Evolutionary conservation across 2,329 filamentous ascomycete genomes (phyloP).

Genomic region (Apiospora rasikravindrae): DNA sequence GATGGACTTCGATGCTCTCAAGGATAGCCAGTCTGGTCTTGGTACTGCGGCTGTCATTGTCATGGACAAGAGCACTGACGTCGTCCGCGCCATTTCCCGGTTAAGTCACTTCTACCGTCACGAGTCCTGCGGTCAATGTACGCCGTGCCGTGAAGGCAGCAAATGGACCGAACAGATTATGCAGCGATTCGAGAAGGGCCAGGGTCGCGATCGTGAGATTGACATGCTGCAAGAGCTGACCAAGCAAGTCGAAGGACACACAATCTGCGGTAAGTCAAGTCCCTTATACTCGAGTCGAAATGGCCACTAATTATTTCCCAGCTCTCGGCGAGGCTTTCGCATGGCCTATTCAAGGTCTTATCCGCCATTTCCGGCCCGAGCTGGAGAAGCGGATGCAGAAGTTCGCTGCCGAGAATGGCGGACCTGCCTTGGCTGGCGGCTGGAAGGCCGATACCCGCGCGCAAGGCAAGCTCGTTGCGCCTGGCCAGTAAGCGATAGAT

Average conservation of each 20-base stretch:
- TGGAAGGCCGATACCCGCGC: conserved; percentile 78
- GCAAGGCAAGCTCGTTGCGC: conserved; percentile 84
- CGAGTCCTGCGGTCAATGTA: conserved; percentile 98
- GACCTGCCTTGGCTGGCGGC: conserved; percentile 80
- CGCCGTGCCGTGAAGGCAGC: conserved; percentile 97
- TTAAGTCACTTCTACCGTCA: conserved; percentile 98
- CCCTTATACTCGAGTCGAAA: not conserved
- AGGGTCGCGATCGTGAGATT: conserved; percentile 89
- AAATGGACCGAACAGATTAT: conserved; percentile 99
- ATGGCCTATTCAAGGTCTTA: conserved; percentile 97
- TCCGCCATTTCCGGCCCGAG: conserved; percentile 97
- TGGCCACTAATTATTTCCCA: conserved; percentile 43
- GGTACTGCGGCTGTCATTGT: conserved; percentile 98
- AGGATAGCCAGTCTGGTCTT: conserved; percentile 96
- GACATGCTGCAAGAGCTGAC: conserved; percentile 99
- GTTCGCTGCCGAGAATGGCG: conserved; percentile 75
- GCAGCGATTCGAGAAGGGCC: conserved; percentile 91
- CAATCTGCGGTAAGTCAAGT: conserved; percentile 80
- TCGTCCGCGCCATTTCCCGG: conserved; percentile 90
- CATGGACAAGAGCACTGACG: conserved; percentile 97
- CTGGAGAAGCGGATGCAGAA: conserved; percentile 89
- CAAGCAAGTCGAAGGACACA: conserved; percentile 99
- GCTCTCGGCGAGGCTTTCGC: conserved; percentile 96
- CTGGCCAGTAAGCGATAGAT: conserved; percentile 74
- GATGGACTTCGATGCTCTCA: conserved; percentile 98